These are phyloP conservation scores for Chlorophyllum brunneum DNA, from an alignment of 768 basidiomycete species.

Conservation along the genomic window DNA sequence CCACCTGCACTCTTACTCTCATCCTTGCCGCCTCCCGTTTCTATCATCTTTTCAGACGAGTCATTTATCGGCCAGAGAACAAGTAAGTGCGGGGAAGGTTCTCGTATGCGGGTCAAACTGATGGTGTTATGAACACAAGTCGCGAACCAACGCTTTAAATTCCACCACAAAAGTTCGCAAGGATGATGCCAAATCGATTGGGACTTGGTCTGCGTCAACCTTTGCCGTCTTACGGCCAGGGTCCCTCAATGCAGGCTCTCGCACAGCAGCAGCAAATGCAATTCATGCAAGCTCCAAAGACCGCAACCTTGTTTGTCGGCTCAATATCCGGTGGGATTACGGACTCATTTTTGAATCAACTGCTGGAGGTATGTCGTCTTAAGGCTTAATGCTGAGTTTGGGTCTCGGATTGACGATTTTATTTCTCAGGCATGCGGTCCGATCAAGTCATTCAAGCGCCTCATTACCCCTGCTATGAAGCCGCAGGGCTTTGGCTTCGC, in stretches of 20 bases:
- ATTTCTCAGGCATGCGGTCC: constrained; percentile 77
- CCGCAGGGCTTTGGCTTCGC: constrained; percentile 98
- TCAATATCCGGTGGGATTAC: constrained; percentile 93
- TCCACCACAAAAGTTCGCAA: neutral
- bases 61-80: neutral
- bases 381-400: neutral
- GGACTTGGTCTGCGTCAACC: constrained; percentile 88
- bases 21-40: neutral
- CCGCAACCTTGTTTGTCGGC: constrained; percentile 83
- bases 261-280: constrained; percentile 82
- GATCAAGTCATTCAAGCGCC: constrained; percentile 86
- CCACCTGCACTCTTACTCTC: neutral
- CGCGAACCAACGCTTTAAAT: neutral
- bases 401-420: no score
- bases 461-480: constrained; percentile 89
- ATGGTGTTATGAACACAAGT: neutral
- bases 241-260: constrained; percentile 88
- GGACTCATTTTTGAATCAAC: constrained; percentile 72
- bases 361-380: constrained; percentile 60
- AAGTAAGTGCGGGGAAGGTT: neutral
- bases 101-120: neutral
- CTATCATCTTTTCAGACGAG: neutral
- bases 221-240: constrained; percentile 85
- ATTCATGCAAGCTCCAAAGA: constrained; percentile 67
- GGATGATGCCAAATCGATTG: constrained; percentile 75